A percentile compares a stretch with the other conserved stretches of the same genome.
These are phyloP conservation scores for Aspergillus kassunensis DNA, from an alignment of 495 filamentous ascomycete species.

Conservation along the genomic window DNA sequence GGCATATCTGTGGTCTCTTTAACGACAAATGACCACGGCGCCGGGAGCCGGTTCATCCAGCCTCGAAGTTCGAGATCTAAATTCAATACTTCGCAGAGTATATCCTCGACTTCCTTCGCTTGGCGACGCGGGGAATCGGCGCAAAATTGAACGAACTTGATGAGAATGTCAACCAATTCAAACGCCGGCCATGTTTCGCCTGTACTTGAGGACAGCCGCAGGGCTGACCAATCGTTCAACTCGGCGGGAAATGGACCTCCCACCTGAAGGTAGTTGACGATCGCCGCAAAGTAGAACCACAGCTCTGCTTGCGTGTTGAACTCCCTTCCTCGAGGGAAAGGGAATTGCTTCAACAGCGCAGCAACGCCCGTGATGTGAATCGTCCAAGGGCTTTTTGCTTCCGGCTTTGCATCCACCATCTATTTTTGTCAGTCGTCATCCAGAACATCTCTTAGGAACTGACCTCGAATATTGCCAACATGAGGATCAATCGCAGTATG, in stretches of 20 bases:
- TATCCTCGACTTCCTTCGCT: background rate
- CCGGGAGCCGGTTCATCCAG: background rate
- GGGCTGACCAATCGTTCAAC: background rate
- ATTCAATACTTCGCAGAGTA: background rate
- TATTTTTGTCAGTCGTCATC: background rate
- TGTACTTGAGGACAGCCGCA: background rate
- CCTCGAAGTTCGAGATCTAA: background rate
- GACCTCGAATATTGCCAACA: constrained; percentile 5
- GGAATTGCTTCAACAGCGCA: background rate
- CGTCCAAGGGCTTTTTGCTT: background rate
- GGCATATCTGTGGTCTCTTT: background rate
- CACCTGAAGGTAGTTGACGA: constrained; percentile 1
- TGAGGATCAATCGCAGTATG: background rate
- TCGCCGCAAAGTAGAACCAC: constrained; percentile 8
- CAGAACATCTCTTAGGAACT: background rate
- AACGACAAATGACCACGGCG: background rate
- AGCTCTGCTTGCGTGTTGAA: background rate
- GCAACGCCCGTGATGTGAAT: constrained; percentile 2
- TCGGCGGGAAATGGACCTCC: constrained; percentile 1
- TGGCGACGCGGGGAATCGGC: background rate
- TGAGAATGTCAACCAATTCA: constrained; percentile 3
- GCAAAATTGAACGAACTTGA: constrained; percentile 3
- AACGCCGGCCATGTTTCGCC: background rate
- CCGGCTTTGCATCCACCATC: constrained; percentile 5
- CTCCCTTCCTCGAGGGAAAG: background rate